Base-by-base conservation (phyloP, 176 grass and related monocot species). In the Triticum urartu region DNA sequence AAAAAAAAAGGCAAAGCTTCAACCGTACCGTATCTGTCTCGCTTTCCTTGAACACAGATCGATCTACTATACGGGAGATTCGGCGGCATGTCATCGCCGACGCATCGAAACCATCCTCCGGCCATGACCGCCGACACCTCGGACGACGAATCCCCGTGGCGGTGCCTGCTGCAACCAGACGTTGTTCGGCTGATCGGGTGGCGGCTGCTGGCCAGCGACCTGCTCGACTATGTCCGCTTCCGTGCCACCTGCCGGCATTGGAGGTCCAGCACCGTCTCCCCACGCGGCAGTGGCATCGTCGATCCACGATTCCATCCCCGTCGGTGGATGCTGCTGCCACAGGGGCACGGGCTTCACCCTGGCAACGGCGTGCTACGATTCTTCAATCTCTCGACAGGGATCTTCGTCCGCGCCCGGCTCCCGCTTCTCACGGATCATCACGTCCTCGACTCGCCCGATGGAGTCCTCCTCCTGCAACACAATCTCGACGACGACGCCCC, bases 221-320 rank as follows among this genome's bases (percentile, higher is more conserved):
- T 72, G 69, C 69, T 42, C n/a, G 69, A 72, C 69, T 72, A 72
- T 38, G 69, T 72, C 68, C 35, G 68, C 15, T 38, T 72, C 20
- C 68, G 36, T 2, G 20, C 68, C 35, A 36, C 39, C 17, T 72
- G 68, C 68, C 35, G 4, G 20, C 20, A 72, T 0, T n/a, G 68
- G 68, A 36, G 35, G 35, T 22, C 20, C 68, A 39, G 18, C 36
- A 21, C 20, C 68, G 20, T 40, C 8, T 6, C 32, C 33, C 76
- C 76, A 5, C 54, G 20, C 5, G 76, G 54, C 30, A 54, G 76
- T 33, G 54, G 76, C 20, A 61, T 78, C 76, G 18, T 35, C 18
- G 54, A 13, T 21, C 18, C 18, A 0, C 76, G 18, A 2, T 78
- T 61, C 6, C 54, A 60, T 13, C 76, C 18, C 6, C 17, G 75